Evolutionary conservation across 208 protist species (phyloP).

Genomic region (Trypanosoma boissoni): DNA sequence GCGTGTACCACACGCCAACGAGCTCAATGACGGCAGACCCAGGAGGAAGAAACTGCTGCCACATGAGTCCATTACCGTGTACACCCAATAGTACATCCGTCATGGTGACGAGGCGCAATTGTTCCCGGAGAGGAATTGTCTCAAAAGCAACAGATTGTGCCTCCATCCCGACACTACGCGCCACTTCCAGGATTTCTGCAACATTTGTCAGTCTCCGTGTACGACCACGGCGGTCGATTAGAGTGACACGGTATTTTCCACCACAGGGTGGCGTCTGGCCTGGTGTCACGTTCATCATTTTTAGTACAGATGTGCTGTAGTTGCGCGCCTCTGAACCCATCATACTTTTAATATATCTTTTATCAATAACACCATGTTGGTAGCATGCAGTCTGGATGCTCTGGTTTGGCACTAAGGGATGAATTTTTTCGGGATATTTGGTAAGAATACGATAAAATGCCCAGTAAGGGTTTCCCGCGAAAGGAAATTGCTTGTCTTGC

Average conservation of each 20-base stretch:
- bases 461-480: conserved; percentile 35
- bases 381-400: conserved; percentile 28
- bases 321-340: conserved; percentile 21
- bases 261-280: conserved; percentile 13
- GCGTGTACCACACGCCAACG: conserved; percentile 34
- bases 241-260: conserved; percentile 26
- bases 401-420: conserved; percentile 18
- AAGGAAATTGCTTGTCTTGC: conserved; percentile 30
- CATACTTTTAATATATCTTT: conserved; percentile 28
- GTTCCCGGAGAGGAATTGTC: conserved; percentile 28
- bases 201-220: conserved; percentile 28
- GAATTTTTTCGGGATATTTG: conserved; percentile 22
- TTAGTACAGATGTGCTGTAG: conserved; percentile 15
- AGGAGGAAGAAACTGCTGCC: conserved; percentile 28
- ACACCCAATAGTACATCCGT: conserved; percentile 32
- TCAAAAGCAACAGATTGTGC: conserved; percentile 29
- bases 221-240: conserved; percentile 29
- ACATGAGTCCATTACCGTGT: conserved; percentile 37
- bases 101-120: conserved; percentile 23
- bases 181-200: conserved; percentile 21
- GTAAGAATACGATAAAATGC: conserved; percentile 31
- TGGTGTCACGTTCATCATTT: conserved; percentile 14
- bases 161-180: conserved; percentile 17
- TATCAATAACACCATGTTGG: conserved; percentile 30
- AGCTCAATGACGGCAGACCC: conserved; percentile 28